Evolutionary conservation across 2,329 filamentous ascomycete species (phyloP), one percentile per base, ranked within the genome.

Genomic region (Aspergillus ruber): DNA sequence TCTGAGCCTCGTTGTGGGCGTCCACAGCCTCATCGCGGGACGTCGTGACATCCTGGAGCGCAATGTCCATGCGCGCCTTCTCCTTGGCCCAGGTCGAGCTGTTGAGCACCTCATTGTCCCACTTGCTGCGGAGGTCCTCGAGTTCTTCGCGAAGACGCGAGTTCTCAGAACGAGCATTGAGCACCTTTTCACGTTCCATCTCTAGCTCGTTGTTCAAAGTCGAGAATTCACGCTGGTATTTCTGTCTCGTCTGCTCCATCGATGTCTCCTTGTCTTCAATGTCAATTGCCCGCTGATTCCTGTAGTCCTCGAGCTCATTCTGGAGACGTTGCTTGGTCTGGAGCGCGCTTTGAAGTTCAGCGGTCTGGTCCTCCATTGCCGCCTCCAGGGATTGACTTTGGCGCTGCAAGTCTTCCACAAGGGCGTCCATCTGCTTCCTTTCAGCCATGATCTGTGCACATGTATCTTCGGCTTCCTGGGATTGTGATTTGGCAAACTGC

Each of bases 71-170:
- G 13, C 91, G 85, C 13, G 89, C 81, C 75, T 97, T 97, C 72
- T 98, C 91, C 74, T 98, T 98, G 10, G 90, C 90, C 90, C 93
- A 97, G 0, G 91, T 95, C 13, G 90, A 95, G 69, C 89, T 95
- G 72, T 97, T 97, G 58, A 97, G 81, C 9, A 97, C 89, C 70
- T 98, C 91, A 59, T 97, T 89, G 61, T 98, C 93, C 91, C 93
- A 97, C 72, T 97, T 97, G 57, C 85, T 90, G 56, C 93, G 84
- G 49, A 97, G 79, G 60, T 95, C 90, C 59, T 98, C 93, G 20
- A 97, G 82, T 69, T 98, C 93, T 65, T 97, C 91, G n/a, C 91
- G 85, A 45, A 98, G 78, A 40, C 89, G 84, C 13, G 85, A 81
- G 54, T 91, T 94, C 68, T 96, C 90, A 32, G 86, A 82, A 57